Base-by-base conservation (phyloP, 495 filamentous ascomycete species). In the Melanomma pulvis-pyrius region DNA sequence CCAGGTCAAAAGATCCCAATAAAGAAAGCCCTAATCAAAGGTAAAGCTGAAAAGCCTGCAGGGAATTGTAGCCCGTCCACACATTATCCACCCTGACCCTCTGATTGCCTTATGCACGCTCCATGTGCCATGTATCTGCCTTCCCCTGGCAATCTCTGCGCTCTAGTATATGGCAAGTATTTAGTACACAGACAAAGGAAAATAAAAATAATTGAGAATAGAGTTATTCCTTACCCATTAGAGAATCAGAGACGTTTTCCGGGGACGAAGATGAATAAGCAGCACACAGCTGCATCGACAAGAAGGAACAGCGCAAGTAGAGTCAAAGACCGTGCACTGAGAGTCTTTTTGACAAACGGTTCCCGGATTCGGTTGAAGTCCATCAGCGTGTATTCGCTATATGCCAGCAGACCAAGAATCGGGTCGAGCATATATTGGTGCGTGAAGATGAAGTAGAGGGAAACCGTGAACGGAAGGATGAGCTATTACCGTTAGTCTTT, bases 371-470 rank as follows among this genome's bases (percentile, higher is more conserved):
- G 85, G 15, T 87, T 86, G 82, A 93, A 97, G 71, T 86, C 87
- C 83, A 96, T 90, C 52, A 96, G 92, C 0, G 92, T 96, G 78
- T 97, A 97, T 78, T 98, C 94, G 79, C 92, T 97, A 72, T 86
- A 87, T 30, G 93, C 93, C 21, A 90, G 67, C n/a, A 98, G 83
- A 2, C 91, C 94, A 76, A 97, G 87, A 67, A 96, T 79, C 0
- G 96, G 96, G 73, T 98, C 94, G 39, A 98, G 83, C 56, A 88
- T 88, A 79, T 98, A 98, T 76, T 98, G 93, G 71, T 98, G 93
- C 3, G 91, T 91, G 61, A 88, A 83, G 28, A 98, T 86, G 71
- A 86, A 87, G 76, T 98, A 98, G 17, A 96, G 83, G 9, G 92
- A 93, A 36, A 98, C 77, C 1, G 90, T 90, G 76, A 97, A 98